Evolutionary conservation across 2,329 filamentous ascomycete species (phyloP).

Genomic region (Colletotrichum tanaceti): DNA sequence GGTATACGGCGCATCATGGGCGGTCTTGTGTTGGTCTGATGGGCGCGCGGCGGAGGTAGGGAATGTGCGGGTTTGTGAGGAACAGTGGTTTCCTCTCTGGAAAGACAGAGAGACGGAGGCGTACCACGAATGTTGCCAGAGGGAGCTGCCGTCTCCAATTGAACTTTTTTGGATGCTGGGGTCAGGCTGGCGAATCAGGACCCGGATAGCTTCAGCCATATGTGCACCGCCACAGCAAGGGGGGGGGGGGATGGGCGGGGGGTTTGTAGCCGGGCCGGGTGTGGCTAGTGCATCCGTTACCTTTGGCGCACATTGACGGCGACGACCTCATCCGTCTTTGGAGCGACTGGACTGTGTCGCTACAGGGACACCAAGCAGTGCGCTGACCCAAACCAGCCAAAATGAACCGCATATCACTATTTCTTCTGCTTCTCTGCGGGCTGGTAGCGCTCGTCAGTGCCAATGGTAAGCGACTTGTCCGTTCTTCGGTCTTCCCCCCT

Average conservation of each 20-base stretch:
- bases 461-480: conserved; percentile 52
- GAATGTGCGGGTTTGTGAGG: not conserved
- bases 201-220: conserved; percentile 32
- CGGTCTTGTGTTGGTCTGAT: not conserved
- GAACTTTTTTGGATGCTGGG: conserved; percentile 41
- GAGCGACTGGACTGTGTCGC: not conserved
- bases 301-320: conserved; percentile 10
- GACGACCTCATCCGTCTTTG: conserved; percentile 16
- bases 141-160: conserved; percentile 34
- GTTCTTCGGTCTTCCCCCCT: conserved; percentile 2
- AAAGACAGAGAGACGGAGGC: not conserved
- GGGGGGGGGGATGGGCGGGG: not conserved
- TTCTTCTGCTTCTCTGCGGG: conserved; percentile 52
- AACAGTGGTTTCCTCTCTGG: conserved; percentile 6
- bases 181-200: conserved; percentile 32
- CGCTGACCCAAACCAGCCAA: not conserved
- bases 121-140: conserved; percentile 15
- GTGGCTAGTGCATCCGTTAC: conserved; percentile 24
- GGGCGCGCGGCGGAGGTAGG: not conserved
- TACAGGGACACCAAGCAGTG: not conserved
- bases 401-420: conserved; percentile 49
- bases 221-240: not conserved
- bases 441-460: conserved; percentile 54
- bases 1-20: conserved; percentile 58
- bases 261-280: not conserved